Evolutionary conservation across 345 rosid genomes (phyloP).

Genomic region (Brassica carinata): DNA sequence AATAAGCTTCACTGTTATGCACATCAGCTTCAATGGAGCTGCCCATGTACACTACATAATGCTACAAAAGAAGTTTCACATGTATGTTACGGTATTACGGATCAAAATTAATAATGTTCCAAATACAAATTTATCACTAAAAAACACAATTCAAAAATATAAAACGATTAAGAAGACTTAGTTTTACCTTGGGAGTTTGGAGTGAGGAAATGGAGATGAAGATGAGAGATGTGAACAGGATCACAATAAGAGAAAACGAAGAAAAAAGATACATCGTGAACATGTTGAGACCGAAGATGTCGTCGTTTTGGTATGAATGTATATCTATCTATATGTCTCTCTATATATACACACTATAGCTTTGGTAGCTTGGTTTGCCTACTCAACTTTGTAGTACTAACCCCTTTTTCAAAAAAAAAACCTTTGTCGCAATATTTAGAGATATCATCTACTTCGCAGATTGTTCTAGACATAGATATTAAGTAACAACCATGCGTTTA

Average conservation of each 20-base stretch:
- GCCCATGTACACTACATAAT: constrained; percentile 38
- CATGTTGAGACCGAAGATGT: neutral
- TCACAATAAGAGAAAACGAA: constrained; percentile 10
- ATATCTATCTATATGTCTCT: neutral
- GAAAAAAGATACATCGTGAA: neutral
- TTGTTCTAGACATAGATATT: neutral
- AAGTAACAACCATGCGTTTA: neutral
- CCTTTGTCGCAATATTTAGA: neutral
- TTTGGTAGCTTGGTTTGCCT: neutral
- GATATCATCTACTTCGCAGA: neutral
- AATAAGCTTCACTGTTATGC: constrained; percentile 13
- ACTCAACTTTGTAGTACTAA: neutral
- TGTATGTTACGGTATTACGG: neutral
- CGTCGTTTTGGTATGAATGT: constrained; percentile 9
- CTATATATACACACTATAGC: neutral
- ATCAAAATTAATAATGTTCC: neutral
- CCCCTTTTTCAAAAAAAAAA: neutral
- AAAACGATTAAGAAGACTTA: neutral
- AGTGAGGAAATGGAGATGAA: constrained; percentile 16
- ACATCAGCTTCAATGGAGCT: constrained; percentile 3
- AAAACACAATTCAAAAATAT: neutral
- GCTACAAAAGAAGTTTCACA: constrained; percentile 26
- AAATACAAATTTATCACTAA: neutral
- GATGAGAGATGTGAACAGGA: constrained; percentile 17
- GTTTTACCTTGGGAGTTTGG: constrained; percentile 24